A percentile compares a stretch with the other conserved stretches of the same genome.
Evolutionary conservation across 1,284 basidiomycete genomes (phyloP).

Genomic region (Tylopilus orsonianus): DNA sequence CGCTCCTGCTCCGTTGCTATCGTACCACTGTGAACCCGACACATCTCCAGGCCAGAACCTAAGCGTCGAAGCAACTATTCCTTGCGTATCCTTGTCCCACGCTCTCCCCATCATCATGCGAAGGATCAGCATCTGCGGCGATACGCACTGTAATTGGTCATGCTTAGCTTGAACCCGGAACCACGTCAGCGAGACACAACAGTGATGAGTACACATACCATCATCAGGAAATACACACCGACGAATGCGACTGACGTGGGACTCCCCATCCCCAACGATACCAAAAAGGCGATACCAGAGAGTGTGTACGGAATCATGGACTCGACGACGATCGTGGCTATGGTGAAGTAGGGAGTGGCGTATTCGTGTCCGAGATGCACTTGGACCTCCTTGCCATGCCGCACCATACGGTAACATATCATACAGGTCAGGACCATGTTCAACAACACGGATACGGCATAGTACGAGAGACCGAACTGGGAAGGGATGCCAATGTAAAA

Average conservation of each 20-base stretch:
- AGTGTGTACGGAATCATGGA: conserved; percentile 31
- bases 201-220: conserved; percentile 11
- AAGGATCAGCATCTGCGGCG: conserved; percentile 32
- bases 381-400: conserved; percentile 9
- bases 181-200: background rate
- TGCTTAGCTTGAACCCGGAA: too few species aligned
- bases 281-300: too few species aligned
- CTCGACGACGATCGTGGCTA: conserved; percentile 22
- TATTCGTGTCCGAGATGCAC: conserved; percentile 16
- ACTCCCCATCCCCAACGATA: conserved; percentile 21
- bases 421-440: conserved; percentile 22
- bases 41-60: conserved; percentile 4
- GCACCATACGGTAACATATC: conserved; percentile 28
- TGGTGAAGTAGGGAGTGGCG: conserved; percentile 21
- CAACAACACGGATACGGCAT: conserved; percentile 18
- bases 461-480: conserved; percentile 24
- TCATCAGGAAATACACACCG: conserved; percentile 23
- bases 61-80: background rate
- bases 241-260: conserved; percentile 10
- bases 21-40: background rate
- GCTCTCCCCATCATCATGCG: conserved; percentile 20
- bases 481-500: conserved; percentile 19
- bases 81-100: conserved; percentile 9
- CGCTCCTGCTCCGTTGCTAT: too few species aligned
- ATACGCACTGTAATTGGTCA: conserved; percentile 24